These are phyloP conservation scores for Rhodosorus marinus DNA, from an alignment of 23 red algal species.

Conservation along the genomic window DNA sequence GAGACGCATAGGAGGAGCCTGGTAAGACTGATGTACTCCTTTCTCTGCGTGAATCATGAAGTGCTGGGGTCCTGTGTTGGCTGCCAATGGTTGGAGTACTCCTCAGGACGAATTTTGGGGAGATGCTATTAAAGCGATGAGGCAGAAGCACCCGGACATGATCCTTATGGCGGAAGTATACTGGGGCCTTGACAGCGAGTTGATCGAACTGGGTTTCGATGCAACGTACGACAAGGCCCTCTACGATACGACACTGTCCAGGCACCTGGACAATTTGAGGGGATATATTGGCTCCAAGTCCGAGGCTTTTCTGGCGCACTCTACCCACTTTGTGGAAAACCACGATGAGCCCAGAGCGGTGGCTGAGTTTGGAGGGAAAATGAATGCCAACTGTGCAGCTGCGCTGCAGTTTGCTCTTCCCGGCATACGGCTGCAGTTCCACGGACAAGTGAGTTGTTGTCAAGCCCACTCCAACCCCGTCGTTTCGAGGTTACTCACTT, in stretches of 20 bases:
- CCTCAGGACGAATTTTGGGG: constrained; percentile 20
- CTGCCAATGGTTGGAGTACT: not conserved
- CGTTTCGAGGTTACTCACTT: too few relatives aligned
- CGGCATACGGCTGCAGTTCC: constrained; percentile 14
- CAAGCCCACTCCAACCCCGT: too few relatives aligned
- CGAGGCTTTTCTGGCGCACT: constrained; percentile 6
- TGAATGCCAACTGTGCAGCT: constrained; percentile 7
- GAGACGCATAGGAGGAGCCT: not conserved
- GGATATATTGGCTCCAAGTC: constrained; percentile 5
- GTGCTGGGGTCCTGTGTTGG: constrained; percentile 7
- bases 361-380: constrained; percentile 4
- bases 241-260: constrained; percentile 5
- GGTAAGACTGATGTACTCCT: not conserved
- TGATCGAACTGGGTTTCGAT: constrained; percentile 24
- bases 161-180: constrained; percentile 29
- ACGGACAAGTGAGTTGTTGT: too few relatives aligned
- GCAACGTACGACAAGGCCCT: constrained; percentile 26
- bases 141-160: constrained; percentile 5
- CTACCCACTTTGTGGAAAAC: constrained; percentile 32
- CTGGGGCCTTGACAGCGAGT: constrained; percentile 12
- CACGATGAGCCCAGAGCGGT: constrained; percentile 30
- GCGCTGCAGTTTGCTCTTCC: constrained; percentile 15
- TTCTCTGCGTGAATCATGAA: not conserved
- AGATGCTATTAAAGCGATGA: constrained; percentile 8
- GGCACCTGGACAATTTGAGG: constrained; percentile 29